Conservation (phyloP, 2,329 filamentous ascomycete species). For the Thermoascus crustaceus region DNA sequence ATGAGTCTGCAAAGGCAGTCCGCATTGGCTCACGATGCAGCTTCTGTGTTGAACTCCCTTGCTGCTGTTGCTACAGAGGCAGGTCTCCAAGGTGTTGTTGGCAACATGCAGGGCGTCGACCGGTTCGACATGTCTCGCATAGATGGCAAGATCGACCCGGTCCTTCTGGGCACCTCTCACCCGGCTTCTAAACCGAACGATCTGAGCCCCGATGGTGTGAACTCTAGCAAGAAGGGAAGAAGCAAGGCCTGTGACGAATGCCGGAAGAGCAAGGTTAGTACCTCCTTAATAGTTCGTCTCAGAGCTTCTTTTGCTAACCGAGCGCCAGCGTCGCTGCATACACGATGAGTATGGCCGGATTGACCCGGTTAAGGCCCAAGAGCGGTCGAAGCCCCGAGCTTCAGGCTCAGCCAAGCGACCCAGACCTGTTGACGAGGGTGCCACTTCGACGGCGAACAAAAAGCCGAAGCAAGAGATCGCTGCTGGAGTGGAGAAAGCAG, state of each 20-base stretch:
- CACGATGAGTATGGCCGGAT: conserved; percentile 58
- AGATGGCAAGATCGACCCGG: conserved; percentile 16
- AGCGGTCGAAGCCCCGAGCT: conserved; percentile 52
- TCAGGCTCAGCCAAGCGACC: conserved; percentile 49
- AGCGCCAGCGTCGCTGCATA: conserved; percentile 53
- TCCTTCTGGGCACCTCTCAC: conserved; percentile 20
- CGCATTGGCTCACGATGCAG: conserved; percentile 29
- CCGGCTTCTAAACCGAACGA: conserved; percentile 19
- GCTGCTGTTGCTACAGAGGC: conserved; percentile 31
- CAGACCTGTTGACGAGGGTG: conserved; percentile 34
- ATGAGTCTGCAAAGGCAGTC: conserved; percentile 23
- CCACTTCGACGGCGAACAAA: conserved; percentile 17
- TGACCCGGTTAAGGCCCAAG: conserved; percentile 56
- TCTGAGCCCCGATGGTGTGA: conserved; percentile 24
- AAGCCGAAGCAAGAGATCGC: conserved; percentile 29
- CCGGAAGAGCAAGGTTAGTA: conserved; percentile 57
- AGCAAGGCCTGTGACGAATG: conserved; percentile 60
- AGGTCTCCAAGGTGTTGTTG: conserved; percentile 22
- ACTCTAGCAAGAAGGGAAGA: conserved; percentile 47
- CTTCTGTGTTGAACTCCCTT: conserved; percentile 31
- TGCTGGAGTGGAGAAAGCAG: conserved; percentile 17
- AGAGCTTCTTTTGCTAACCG: conserved; percentile 13
- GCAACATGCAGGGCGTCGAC: conserved; percentile 18
- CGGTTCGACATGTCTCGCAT: conserved; percentile 17
- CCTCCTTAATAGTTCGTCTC: conserved; percentile 1